A percentile compares a stretch with the other conserved stretches of the same genome.
Evolutionary conservation across 495 filamentous ascomycete species (phyloP).

Genomic region (Tuber borchii): DNA sequence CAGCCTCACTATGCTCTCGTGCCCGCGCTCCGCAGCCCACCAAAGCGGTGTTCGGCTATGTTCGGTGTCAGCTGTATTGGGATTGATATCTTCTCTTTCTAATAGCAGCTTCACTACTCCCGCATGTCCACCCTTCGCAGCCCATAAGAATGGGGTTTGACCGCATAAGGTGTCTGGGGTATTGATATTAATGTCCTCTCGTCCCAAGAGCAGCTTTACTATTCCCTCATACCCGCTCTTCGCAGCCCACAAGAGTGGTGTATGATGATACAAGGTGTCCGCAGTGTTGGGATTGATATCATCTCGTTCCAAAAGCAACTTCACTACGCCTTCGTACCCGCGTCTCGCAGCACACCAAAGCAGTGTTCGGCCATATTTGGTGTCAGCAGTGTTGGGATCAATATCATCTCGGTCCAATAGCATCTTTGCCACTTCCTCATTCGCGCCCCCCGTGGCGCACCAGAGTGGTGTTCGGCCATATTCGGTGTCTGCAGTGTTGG

Average conservation of each 20-base stretch:
- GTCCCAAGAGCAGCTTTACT: conserved; percentile 22
- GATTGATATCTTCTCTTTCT: neutral
- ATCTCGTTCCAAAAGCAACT: too few species aligned
- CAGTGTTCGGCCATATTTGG: conserved; percentile 36
- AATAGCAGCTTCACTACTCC: neutral
- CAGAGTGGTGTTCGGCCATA: conserved; percentile 39
- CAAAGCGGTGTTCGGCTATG: conserved; percentile 32
- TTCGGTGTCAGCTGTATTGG: conserved; percentile 15
- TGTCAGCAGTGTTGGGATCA: conserved; percentile 27
- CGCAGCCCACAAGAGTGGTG: too few species aligned
- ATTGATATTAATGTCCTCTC: conserved; percentile 5
- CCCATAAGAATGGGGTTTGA: neutral
- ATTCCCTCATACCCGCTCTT: conserved; percentile 43
- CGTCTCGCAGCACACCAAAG: conserved; percentile 43
- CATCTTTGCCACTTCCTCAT: conserved; percentile 30
- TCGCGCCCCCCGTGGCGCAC: conserved; percentile 39
- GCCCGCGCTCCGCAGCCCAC: conserved; percentile 36
- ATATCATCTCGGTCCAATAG: conserved; percentile 29
- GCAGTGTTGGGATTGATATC: too few species aligned
- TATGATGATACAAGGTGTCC: too few species aligned
- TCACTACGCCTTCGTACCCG: too few species aligned
- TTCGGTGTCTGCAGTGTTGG: conserved; percentile 6
- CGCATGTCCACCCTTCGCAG: neutral
- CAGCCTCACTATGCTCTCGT: conserved; percentile 36
- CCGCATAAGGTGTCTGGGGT: conserved; percentile 6